Percentiles rank a stretch among this genome's conserved stretches.
phyloP scores from a whole-genome alignment of 1,284 basidiomycete genomes.

The Rhodotorula sp. region DNA sequence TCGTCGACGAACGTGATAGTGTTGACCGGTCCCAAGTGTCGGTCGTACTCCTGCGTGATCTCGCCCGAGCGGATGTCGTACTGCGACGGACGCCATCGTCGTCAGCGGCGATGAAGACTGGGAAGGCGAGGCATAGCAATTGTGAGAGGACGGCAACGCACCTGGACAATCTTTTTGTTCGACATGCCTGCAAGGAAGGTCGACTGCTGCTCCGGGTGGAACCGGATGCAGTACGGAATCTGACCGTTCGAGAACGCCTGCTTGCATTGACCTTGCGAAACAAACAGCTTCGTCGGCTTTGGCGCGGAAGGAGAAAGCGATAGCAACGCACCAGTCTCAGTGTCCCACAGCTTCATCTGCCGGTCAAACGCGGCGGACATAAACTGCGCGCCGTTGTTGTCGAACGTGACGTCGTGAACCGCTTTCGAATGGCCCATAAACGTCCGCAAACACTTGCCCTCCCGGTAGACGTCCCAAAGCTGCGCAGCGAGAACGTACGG shows the following conservation, averaged over 20 bases:
- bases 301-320: not conserved
- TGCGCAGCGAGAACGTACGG: conserved; percentile 47
- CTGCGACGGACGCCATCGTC: conserved; percentile 51
- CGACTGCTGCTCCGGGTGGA: conserved; percentile 96
- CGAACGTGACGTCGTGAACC: conserved; percentile 93
- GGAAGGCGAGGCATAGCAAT: not conserved
- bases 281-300: not conserved
- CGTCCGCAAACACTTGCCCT: conserved; percentile 92
- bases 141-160: conserved; percentile 48
- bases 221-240: conserved; percentile 89
- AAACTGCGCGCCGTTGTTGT: conserved; percentile 85
- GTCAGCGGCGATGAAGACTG: too few relatives aligned
- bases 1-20: conserved; percentile 97
- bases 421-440: conserved; percentile 97
- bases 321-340: conserved; percentile 69
- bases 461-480: conserved; percentile 98
- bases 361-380: conserved; percentile 92
- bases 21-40: conserved; percentile 89
- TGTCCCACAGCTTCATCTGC: conserved; percentile 98
- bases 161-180: conserved; percentile 98
- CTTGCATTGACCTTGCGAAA: conserved; percentile 68
- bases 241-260: conserved; percentile 96
- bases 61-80: conserved; percentile 91
- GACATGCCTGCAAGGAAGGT: conserved; percentile 98
- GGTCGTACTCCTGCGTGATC: conserved; percentile 97